Conservation (phyloP, 441 rosid genomes). For the Erysimum cheiri region DNA sequence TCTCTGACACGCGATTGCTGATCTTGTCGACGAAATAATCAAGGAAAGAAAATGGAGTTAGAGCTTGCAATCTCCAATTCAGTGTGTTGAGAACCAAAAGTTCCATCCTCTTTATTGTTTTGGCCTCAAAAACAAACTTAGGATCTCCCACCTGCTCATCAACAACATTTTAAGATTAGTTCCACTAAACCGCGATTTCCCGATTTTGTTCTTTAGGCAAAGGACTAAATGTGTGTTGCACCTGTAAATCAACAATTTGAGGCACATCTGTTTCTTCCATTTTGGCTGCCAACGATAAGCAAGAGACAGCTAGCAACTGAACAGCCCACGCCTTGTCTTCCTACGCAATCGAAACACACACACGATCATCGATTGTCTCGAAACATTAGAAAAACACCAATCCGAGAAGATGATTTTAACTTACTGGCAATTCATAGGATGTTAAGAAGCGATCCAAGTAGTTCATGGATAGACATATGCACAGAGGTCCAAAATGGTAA, state of each 20-base stretch:
- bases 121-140: slow-evolving; percentile 61
- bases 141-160: slow-evolving; percentile 57
- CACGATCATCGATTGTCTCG: background rate
- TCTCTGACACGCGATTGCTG: slow-evolving; percentile 39
- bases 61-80: slow-evolving; percentile 63
- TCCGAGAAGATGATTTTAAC: slow-evolving; percentile 31
- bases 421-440: slow-evolving; percentile 56
- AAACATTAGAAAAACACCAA: background rate
- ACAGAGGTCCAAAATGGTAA: slow-evolving; percentile 49
- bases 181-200: background rate
- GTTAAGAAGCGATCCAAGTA: slow-evolving; percentile 62
- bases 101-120: slow-evolving; percentile 67
- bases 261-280: slow-evolving; percentile 65
- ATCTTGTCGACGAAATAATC: slow-evolving; percentile 56
- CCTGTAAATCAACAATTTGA: slow-evolving; percentile 61
- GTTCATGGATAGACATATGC: slow-evolving; percentile 48
- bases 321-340: slow-evolving; percentile 58
- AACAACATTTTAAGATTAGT: slow-evolving; percentile 1
- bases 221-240: slow-evolving; percentile 34
- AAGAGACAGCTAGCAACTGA: slow-evolving; percentile 62
- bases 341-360: slow-evolving; percentile 40
- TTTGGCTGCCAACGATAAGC: slow-evolving; percentile 67
- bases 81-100: slow-evolving; percentile 58
- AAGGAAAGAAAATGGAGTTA: slow-evolving; percentile 64
- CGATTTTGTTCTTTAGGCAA: background rate